phyloP scores from a whole-genome alignment of 306 rosid species.

The Benincasa hispida region DNA sequence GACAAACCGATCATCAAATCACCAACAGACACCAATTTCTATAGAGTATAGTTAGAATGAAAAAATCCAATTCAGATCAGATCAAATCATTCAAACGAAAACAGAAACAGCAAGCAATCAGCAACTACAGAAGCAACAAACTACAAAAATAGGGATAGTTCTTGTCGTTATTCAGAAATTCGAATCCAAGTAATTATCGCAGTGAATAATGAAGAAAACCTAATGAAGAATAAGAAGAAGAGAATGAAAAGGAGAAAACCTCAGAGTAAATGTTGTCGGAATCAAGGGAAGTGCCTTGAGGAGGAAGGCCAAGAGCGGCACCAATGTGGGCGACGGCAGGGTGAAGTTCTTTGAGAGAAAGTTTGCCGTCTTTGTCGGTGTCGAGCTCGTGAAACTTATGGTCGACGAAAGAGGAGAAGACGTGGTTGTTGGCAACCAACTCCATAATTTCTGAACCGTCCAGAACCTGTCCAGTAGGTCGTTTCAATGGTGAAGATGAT shows the following conservation, averaged over 20 bases:
- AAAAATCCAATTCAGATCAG: neutral
- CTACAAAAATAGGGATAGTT: neutral
- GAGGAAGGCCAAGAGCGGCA: constrained; percentile 88
- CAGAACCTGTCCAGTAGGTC: constrained; percentile 43
- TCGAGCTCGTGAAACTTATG: constrained; percentile 74
- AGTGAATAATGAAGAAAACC: neutral
- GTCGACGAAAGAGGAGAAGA: constrained; percentile 64
- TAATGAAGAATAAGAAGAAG: neutral
- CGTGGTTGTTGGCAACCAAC: constrained; percentile 77
- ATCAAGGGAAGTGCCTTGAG: constrained; percentile 58
- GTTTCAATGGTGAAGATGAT: constrained; percentile 10
- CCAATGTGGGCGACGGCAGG: constrained; percentile 98
- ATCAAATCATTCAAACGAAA: neutral
- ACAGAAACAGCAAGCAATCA: neutral
- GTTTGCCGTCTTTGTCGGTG: constrained; percentile 70
- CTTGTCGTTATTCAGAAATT: neutral
- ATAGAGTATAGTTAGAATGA: no score
- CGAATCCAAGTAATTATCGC: neutral
- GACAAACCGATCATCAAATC: neutral
- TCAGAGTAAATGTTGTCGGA: constrained; percentile 76
- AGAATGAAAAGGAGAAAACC: constrained; percentile 21
- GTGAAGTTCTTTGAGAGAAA: constrained; percentile 74
- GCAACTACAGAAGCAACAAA: neutral
- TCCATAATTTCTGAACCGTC: constrained; percentile 92
- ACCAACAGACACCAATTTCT: neutral